Base-by-base conservation (phyloP, 108 stramenopile species). In the Cylindrotheca closterium region DNA sequence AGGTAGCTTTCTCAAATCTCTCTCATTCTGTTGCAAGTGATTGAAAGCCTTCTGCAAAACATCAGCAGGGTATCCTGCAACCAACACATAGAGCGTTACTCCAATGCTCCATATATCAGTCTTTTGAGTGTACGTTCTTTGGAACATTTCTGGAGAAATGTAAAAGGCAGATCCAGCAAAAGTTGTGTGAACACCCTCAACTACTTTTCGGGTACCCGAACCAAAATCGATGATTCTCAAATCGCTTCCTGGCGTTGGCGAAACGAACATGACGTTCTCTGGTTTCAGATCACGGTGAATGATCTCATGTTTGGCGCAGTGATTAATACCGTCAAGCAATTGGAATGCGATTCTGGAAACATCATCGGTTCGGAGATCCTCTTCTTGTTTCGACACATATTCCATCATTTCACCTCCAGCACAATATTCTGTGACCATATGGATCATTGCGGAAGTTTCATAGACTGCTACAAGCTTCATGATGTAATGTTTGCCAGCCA, bases 121-220 rank as follows among this genome's bases (percentile, higher is more conserved):
- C 49, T 77, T 80, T 56, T 76, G 53, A 3, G 69, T 73, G 65
- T 85, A 85, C 1, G 75, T 77, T 18, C 72, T 60, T 70, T 86
- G 84, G 75, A 93, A 89, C 86, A 90, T 67, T 66, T 93, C 88
- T 0, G 92, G 92, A 8, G 79, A 81, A 30, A 88, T 90, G 67
- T 93, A 93, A 57, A 93, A 93, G 15, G 88, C 85, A 0, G 85
- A 77, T 47, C 92, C 92, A 4, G 88, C 88, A 69, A 88, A 93
- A 2, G 92, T 93, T 25, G 87, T 88, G 59, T 89, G 70, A 26
- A 59, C 7, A 10, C 65, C 64, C 5, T 77, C 71, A 15, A 56
- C 64, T 8, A 60, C 47, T 4, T 52, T 34, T 34, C 68, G 65
- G 8, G 79, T 83, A 26, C 88, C 89, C n/a, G 83, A 83, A 42